Evolutionary conservation across 352 stramenopile genomes (phyloP), one percentile per base, ranked within the genome.

Genomic region (Pythium dissotocum): DNA sequence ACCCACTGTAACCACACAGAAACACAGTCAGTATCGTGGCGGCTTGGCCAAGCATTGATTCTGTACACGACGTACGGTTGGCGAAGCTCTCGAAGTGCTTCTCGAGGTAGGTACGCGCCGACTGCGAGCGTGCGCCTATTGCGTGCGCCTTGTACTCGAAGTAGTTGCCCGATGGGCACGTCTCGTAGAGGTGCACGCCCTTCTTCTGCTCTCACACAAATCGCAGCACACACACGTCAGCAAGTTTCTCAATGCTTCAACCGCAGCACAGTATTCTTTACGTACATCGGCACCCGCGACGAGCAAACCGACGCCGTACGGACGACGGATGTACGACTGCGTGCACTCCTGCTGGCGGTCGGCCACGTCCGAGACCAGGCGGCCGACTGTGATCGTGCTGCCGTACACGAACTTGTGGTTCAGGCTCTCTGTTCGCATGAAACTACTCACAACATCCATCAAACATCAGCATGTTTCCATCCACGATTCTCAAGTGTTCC

Each of bases 351-450:
- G 98, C 77, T 99, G 98, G 73, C 80, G 98, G 85, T 99, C 98
- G 7, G 98, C 97, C 16, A 99, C 78, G 77, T 99, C 96, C 59
- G 88, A 92, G 30, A 99, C 97, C 54, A 99, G 80, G 10, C 96
- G 86, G 44, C 94, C 92, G 10, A 97, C 92, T 18, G 97, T 96
- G 66, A 99, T 97, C 65, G 83, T 80, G 65, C 95, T 97, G 58
- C 97, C 97, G 77, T 99, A 99, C 42, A 99, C 93, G 75, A 99
- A 99, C 83, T 99, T 99, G 89, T 99, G 96, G 81, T 99, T 99
- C 60, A 99, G 80, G 71, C 96, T 99, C 81, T 99, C 98, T 58
- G 95, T 99, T 49, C 97, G 87, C 93, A 98, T 98, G 75, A 98
- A 98, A 62, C 84, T 92, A 58, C 26, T 18, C 28, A 30, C 51